These are phyloP conservation scores for Rhodotorula toruloides DNA, from an alignment of 768 basidiomycete species.

Conservation along the genomic window DNA sequence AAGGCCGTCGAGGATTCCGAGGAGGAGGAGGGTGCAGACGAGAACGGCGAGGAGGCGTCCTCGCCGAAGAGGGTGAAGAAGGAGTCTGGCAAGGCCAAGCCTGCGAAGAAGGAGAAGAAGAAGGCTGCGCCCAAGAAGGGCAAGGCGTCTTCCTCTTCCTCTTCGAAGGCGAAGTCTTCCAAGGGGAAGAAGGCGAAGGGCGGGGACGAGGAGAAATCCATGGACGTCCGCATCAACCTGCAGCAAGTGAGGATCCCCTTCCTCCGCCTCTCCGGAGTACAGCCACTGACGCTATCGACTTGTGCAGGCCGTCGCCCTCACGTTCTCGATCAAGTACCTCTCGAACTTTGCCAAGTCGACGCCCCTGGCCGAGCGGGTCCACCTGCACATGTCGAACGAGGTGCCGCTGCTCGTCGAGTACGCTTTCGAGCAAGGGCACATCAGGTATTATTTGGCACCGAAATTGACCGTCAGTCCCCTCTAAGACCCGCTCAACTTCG, in stretches of 20 bases:
- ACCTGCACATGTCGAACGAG: slow-evolving; percentile 82
- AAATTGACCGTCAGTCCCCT: slow-evolving; percentile 64
- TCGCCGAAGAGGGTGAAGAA: slow-evolving; percentile 16
- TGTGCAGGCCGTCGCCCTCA: slow-evolving; percentile 74
- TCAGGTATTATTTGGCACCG: slow-evolving; percentile 92
- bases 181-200: slow-evolving; percentile 65
- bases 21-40: slow-evolving; percentile 5
- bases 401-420: slow-evolving; percentile 85
- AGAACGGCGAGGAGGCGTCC: slow-evolving; percentile 6
- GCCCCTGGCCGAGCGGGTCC: slow-evolving; percentile 64
- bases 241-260: slow-evolving; percentile 22
- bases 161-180: slow-evolving; percentile 36
- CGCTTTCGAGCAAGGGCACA: slow-evolving; percentile 77
- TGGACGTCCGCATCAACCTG: slow-evolving; percentile 39
- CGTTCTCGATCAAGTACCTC: slow-evolving; percentile 94
- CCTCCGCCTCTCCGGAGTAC: background rate
- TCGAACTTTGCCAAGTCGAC: slow-evolving; percentile 92
- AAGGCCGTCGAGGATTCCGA: slow-evolving; percentile 51
- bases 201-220: slow-evolving; percentile 46
- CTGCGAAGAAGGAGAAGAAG: slow-evolving; percentile 52
- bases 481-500: too few relatives aligned
- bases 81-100: too few relatives aligned
- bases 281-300: background rate
- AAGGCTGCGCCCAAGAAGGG: slow-evolving; percentile 30
- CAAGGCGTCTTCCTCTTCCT: too few relatives aligned